Base-by-base conservation (phyloP, 352 stramenopile genomes). In the Phytophthora nicotianae region DNA sequence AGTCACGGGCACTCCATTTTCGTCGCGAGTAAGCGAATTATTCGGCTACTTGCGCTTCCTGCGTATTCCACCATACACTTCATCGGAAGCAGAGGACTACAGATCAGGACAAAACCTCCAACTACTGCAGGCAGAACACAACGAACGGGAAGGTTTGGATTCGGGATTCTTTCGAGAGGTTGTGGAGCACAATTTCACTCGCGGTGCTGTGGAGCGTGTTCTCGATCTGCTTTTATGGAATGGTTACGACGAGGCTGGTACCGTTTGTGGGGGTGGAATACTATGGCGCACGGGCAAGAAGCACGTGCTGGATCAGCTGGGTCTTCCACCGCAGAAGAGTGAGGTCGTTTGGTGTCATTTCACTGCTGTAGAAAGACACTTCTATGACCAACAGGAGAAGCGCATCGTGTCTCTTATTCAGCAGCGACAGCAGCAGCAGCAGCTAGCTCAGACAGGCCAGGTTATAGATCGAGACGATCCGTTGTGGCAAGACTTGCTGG, bases 1-100 rank as follows among this genome's bases (percentile, higher is more conserved):
- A 27, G 85, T 98, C 19, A 96, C 82, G 7, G 95, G 95, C 14
- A 98, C 93, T 10, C 93, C 95, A 3, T 90, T 93, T 51, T 88
- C 81, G 17, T 88, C 86, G 14, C 83, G 81, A 32, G 62, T 97
- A 3, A 68, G 88, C 17, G 91, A 97, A 69, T 64, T 98, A 16
- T 96, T 92, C 60, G 90, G 88, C 2, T 83, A 90, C 33, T 73
- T 97, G 21, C 77, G 76, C 35, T 95, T 93, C 53, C 61, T 97
- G 1, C 65, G 77, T 9, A 58, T 91, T 19, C 21, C 67, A 16
- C 74, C 82, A 11, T 89, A 80, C 46, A 50, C 60, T 10, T 59
- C 45, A 14, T 24, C 32, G 5, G 38, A 53, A 17, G 17, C 19
- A 32, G n/a, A 23, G 11, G 17, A 56, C 14, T n/a, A 45, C 24